These are phyloP conservation scores for Trametes hirsuta DNA, from an alignment of 1,284 basidiomycete genomes.

Conservation along the genomic window DNA sequence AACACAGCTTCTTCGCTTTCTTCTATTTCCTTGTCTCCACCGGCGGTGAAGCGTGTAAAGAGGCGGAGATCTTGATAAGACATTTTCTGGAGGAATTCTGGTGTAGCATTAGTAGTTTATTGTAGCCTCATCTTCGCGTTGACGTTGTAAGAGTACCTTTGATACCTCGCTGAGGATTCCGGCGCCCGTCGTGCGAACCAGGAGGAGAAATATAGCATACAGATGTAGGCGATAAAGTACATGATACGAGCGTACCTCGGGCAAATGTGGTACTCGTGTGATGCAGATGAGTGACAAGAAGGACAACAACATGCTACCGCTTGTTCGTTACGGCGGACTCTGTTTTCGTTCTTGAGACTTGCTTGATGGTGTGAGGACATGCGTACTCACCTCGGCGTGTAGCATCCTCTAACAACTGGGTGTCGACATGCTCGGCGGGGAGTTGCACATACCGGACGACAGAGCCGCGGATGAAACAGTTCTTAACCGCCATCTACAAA, in stretches of 20 bases:
- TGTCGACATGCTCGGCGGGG: conserved; percentile 92
- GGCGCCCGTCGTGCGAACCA: too few relatives aligned
- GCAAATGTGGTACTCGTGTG: background rate
- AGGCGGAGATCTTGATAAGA: background rate
- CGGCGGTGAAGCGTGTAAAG: background rate
- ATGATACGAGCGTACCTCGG: conserved; percentile 16
- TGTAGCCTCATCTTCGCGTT: conserved; percentile 59
- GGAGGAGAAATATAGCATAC: conserved; percentile 43
- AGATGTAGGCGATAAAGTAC: conserved; percentile 10
- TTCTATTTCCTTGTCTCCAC: background rate
- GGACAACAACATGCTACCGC: conserved; percentile 16
- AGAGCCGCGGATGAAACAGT: conserved; percentile 98
- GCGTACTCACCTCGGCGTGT: conserved; percentile 83
- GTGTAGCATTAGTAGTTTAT: background rate
- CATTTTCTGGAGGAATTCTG: background rate
- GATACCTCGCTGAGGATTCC: too few relatives aligned
- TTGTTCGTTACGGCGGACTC: conserved; percentile 30
- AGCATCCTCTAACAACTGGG: conserved; percentile 95
- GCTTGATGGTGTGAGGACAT: too few relatives aligned
- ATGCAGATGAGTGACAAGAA: background rate
- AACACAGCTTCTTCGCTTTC: background rate
- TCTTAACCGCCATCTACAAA: conserved; percentile 94
- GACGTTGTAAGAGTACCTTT: conserved; percentile 74
- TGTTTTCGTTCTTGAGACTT: conserved; percentile 2
- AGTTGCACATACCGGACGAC: conserved; percentile 98